Percentiles rank a stretch among this genome's conserved stretches.
Evolutionary conservation across 176 grass and related monocot species (phyloP).

Genomic region (Phyllostachys edulis): DNA sequence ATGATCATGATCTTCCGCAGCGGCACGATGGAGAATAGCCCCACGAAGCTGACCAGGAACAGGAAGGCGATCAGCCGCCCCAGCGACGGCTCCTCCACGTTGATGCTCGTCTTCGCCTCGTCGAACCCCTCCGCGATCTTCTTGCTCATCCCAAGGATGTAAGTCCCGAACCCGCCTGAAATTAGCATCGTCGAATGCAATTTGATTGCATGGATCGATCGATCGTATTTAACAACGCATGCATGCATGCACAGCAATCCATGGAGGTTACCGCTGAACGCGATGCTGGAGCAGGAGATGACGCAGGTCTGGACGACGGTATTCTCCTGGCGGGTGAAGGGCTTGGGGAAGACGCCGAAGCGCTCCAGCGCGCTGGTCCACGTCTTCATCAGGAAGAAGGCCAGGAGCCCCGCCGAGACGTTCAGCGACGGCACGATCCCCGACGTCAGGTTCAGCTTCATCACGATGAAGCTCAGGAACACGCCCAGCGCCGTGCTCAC

Average conservation of each 20-base stretch:
- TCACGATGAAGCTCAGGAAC: constrained; percentile 86
- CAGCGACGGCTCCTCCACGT: constrained; percentile 50
- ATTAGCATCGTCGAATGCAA: not conserved
- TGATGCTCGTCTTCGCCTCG: constrained; percentile 40
- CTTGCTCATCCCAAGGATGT: constrained; percentile 57
- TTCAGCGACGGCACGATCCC: constrained; percentile 70
- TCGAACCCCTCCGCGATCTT: constrained; percentile 47
- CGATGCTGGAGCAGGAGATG: constrained; percentile 66
- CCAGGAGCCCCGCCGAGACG: constrained; percentile 57
- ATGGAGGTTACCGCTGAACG: constrained; percentile 26
- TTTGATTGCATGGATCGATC: too few relatives aligned
- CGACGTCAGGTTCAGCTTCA: constrained; percentile 81
- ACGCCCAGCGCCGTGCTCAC: constrained; percentile 56
- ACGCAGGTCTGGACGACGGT: constrained; percentile 73
- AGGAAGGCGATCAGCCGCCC: constrained; percentile 54
- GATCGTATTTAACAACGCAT: too few relatives aligned
- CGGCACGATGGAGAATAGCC: constrained; percentile 39
- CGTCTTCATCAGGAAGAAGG: constrained; percentile 79
- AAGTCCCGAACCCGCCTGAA: constrained; percentile 51
- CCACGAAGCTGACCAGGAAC: constrained; percentile 52
- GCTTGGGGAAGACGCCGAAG: constrained; percentile 49
- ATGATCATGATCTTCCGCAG: constrained; percentile 50
- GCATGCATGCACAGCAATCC: too few relatives aligned
- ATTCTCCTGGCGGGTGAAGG: constrained; percentile 86
- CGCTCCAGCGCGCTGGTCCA: constrained; percentile 60